Conservation (phyloP, 768 basidiomycete species). For the Suillus subaureus region DNA sequence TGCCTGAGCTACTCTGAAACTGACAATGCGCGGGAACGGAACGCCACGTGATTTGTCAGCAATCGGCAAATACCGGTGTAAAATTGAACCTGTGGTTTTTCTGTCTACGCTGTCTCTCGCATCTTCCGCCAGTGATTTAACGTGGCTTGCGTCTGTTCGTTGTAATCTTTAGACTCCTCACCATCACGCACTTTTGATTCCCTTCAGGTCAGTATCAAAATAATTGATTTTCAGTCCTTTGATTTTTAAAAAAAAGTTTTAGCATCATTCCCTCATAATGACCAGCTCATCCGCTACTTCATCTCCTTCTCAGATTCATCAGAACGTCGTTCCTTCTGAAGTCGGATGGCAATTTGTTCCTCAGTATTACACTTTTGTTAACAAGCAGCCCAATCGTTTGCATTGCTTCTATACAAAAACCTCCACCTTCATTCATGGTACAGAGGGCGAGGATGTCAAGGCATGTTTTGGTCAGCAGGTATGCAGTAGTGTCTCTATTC, state of each 20-base stretch:
- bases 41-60: slow-evolving; percentile 32
- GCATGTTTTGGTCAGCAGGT: slow-evolving; percentile 95
- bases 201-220: slow-evolving; percentile 23
- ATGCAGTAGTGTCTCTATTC: slow-evolving; percentile 15
- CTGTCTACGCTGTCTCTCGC: slow-evolving; percentile 26
- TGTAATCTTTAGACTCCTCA: slow-evolving; percentile 40
- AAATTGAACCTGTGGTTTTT: slow-evolving; percentile 30
- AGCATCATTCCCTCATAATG: slow-evolving; percentile 39
- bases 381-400: slow-evolving; percentile 94
- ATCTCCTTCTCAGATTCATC: slow-evolving; percentile 48
- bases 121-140: slow-evolving; percentile 20
- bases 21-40: neutral
- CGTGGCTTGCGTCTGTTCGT: slow-evolving; percentile 26
- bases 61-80: slow-evolving; percentile 32
- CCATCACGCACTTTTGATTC: slow-evolving; percentile 42
- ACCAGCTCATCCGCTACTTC: slow-evolving; percentile 35
- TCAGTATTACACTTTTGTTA: slow-evolving; percentile 99
- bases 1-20: too few species aligned
- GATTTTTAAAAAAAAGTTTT: neutral
- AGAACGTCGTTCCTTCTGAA: slow-evolving; percentile 84
- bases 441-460: slow-evolving; percentile 92
- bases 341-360: slow-evolving; percentile 99
- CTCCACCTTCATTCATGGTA: slow-evolving; percentile 96
- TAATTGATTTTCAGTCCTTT: neutral
- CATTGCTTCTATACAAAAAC: slow-evolving; percentile 99